phyloP scores from a whole-genome alignment of 2,329 filamentous ascomycete genomes.

The Exophiala mesophila region DNA sequence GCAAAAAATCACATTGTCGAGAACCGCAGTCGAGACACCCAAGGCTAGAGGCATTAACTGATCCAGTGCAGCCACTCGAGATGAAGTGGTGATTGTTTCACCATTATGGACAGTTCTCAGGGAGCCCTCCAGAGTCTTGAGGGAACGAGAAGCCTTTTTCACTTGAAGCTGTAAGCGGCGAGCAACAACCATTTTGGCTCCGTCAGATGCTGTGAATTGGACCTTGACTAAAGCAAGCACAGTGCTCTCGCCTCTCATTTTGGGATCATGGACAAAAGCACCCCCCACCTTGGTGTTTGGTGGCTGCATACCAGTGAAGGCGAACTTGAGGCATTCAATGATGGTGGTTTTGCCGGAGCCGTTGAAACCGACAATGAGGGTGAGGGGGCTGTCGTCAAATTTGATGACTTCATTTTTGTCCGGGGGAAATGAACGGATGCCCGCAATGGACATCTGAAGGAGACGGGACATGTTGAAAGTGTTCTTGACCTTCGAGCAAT shows the following conservation, averaged over 20 bases:
- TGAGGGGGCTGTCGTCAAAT: slow-evolving; percentile 84
- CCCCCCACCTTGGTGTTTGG: slow-evolving; percentile 79
- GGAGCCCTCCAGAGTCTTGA: slow-evolving; percentile 80
- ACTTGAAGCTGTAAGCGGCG: slow-evolving; percentile 80
- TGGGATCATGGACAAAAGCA: slow-evolving; percentile 96
- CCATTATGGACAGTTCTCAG: slow-evolving; percentile 69
- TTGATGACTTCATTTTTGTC: slow-evolving; percentile 69
- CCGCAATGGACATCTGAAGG: slow-evolving; percentile 81
- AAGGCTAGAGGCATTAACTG: slow-evolving; percentile 77
- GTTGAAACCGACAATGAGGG: slow-evolving; percentile 94
- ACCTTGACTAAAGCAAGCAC: slow-evolving; percentile 89
- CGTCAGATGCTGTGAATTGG: slow-evolving; percentile 73
- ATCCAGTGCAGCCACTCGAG: slow-evolving; percentile 74
- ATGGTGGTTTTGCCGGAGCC: slow-evolving; percentile 98
- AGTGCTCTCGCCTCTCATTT: slow-evolving; percentile 76
- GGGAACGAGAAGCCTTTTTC: slow-evolving; percentile 69
- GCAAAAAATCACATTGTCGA: slow-evolving; percentile 96
- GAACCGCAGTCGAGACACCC: slow-evolving; percentile 81
- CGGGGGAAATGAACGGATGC: slow-evolving; percentile 82
- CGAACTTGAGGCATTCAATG: slow-evolving; percentile 98
- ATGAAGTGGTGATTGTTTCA: slow-evolving; percentile 73
- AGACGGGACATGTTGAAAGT: slow-evolving; percentile 58
- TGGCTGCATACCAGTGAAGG: slow-evolving; percentile 86
- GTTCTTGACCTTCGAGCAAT: no score
- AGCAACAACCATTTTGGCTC: slow-evolving; percentile 74